phyloP scores from a whole-genome alignment of 2,329 filamentous ascomycete species.

The Arthrinium puccinioides region DNA sequence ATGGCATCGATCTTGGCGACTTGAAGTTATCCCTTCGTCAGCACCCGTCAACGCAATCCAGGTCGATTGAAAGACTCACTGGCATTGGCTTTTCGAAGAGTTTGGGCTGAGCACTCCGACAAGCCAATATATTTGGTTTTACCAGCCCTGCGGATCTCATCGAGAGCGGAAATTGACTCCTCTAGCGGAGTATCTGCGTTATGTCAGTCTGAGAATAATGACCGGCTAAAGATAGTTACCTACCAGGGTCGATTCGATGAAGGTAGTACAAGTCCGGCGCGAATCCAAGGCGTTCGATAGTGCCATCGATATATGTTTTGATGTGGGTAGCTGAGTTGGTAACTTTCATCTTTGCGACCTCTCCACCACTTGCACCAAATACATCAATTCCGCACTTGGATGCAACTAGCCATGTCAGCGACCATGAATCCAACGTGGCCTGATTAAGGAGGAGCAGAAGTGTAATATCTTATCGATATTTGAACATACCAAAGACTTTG shows the following conservation, averaged over 20 bases:
- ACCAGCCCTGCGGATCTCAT: conserved; percentile 35
- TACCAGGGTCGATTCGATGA: conserved; percentile 36
- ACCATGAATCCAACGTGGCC: neutral
- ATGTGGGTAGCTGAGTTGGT: conserved; percentile 40
- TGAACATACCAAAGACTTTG: conserved; percentile 36
- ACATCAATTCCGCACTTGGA: conserved; percentile 38
- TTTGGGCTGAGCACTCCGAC: conserved; percentile 37
- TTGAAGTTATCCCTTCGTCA: no score
- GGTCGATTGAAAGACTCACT: no score
- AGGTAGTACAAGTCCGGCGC: conserved; percentile 37
- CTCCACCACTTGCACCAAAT: no score
- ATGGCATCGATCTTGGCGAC: conserved; percentile 39
- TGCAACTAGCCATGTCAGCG: conserved; percentile 26
- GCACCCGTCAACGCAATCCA: no score
- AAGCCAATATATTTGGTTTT: conserved; percentile 42
- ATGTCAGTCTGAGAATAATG: neutral
- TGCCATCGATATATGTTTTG: conserved; percentile 39
- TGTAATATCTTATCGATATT: no score
- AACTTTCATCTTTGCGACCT: conserved; percentile 21
- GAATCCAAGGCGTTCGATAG: conserved; percentile 39
- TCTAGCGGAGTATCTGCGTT: conserved; percentile 32
- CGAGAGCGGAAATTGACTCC: conserved; percentile 38
- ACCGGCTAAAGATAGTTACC: conserved; percentile 5
- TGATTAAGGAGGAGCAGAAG: no score
- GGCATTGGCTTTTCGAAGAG: conserved; percentile 34